phyloP scores from a whole-genome alignment of 2,329 filamentous ascomycete species.

The Juglanconis oblonga region DNA sequence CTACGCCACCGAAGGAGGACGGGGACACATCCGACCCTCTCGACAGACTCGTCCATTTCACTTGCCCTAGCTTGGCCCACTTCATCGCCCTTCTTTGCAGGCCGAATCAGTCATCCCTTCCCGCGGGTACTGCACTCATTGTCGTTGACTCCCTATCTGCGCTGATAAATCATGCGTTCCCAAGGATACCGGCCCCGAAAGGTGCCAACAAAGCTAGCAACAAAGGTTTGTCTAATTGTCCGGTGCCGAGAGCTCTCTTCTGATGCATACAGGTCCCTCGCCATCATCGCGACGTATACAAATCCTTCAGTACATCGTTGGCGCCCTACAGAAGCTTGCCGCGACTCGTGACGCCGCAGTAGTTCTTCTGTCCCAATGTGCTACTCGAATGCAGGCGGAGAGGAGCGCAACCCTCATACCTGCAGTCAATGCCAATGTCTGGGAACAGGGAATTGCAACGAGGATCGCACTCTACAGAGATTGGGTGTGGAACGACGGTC shows the following conservation, averaged over 20 bases:
- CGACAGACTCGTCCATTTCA: conserved; percentile 45
- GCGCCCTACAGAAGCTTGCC: conserved; percentile 71
- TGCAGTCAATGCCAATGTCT: conserved; percentile 70
- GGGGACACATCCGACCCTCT: conserved; percentile 20
- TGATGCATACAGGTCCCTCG: conserved; percentile 14
- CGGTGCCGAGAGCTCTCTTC: not conserved
- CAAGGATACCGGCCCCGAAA: conserved; percentile 49
- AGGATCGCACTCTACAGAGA: conserved; percentile 78
- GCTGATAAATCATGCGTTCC: conserved; percentile 74
- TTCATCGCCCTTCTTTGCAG: conserved; percentile 71
- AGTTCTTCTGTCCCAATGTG: conserved; percentile 74
- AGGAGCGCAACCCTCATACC: conserved; percentile 68
- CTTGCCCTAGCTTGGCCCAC: conserved; percentile 63
- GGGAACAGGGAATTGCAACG: conserved; percentile 75
- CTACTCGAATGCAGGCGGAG: conserved; percentile 72
- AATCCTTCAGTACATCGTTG: conserved; percentile 61
- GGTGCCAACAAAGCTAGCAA: conserved; percentile 33
- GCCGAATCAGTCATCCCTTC: conserved; percentile 62
- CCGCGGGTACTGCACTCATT: conserved; percentile 61
- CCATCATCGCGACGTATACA: conserved; percentile 43
- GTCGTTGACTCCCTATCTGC: conserved; percentile 77
- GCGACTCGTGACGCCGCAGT: conserved; percentile 70
- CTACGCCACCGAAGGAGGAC: conserved; percentile 1
- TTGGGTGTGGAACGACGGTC: conserved; percentile 54
- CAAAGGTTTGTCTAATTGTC: conserved; percentile 32